phyloP scores from a whole-genome alignment of 768 basidiomycete species.

The Tricholoma terreum region DNA sequence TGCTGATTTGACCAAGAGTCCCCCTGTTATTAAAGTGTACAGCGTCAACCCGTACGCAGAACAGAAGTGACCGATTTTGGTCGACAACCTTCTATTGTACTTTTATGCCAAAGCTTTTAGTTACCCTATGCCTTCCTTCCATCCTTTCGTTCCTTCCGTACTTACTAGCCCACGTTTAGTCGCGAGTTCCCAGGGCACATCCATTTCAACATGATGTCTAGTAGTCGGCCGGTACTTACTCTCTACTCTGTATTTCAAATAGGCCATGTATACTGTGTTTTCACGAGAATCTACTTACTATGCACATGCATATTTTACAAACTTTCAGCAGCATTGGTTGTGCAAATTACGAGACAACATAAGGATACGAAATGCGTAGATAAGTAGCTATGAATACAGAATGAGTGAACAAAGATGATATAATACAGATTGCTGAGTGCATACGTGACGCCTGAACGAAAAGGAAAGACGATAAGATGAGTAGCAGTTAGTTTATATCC shows the following conservation, averaged over 20 bases:
- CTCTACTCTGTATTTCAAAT: slow-evolving; percentile 1
- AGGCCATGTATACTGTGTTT: slow-evolving; percentile 11
- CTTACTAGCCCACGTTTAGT: slow-evolving; percentile 14
- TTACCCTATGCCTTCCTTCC: slow-evolving; percentile 16
- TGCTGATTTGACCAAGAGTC: slow-evolving; percentile 92
- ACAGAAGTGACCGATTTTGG: slow-evolving; percentile 40
- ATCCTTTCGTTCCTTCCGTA: slow-evolving; percentile 14
- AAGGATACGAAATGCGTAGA: neutral
- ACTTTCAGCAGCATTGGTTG: no score
- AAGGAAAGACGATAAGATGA: neutral
- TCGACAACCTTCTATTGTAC: slow-evolving; percentile 25
- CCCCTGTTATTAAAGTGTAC: slow-evolving; percentile 96
- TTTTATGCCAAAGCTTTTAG: slow-evolving; percentile 21
- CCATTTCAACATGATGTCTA: slow-evolving; percentile 10
- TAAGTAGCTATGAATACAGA: neutral
- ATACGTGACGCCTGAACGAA: neutral
- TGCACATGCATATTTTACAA: slow-evolving; percentile 3
- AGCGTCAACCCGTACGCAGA: slow-evolving; percentile 89
- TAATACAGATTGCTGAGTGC: neutral
- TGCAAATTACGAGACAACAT: neutral
- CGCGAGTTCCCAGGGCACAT: slow-evolving; percentile 4
- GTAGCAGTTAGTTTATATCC: slow-evolving; percentile 34
- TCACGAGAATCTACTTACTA: slow-evolving; percentile 12
- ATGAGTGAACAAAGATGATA: neutral
- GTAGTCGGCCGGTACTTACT: slow-evolving; percentile 3